phyloP scores from a whole-genome alignment of 257 asterid species.

The Jaltomata sinuosa region DNA sequence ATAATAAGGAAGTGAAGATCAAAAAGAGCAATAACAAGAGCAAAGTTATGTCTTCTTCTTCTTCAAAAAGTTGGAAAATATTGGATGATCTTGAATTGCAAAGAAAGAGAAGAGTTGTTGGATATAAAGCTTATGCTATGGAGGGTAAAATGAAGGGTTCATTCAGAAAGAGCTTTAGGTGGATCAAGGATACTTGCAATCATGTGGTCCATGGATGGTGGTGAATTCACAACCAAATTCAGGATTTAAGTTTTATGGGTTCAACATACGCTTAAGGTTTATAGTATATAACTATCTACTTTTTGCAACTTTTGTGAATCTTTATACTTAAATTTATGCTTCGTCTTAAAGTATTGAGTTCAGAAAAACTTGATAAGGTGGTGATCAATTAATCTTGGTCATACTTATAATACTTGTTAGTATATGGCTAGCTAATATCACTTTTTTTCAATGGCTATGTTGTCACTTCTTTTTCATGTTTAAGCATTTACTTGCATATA shows the following conservation, averaged over 20 bases:
- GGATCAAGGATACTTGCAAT: conserved; percentile 65
- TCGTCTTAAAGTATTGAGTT: too few relatives aligned
- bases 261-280: background rate
- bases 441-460: background rate
- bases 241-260: background rate
- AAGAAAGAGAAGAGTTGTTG: conserved; percentile 73
- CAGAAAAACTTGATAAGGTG: background rate
- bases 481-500: background rate
- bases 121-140: conserved; percentile 49
- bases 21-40: conserved; percentile 35
- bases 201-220: conserved; percentile 54
- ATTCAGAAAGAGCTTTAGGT: conserved; percentile 55
- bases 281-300: too few relatives aligned
- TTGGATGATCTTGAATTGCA: conserved; percentile 59
- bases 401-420: background rate
- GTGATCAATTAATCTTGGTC: background rate
- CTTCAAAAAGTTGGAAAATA: conserved; percentile 30
- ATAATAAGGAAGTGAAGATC: conserved; percentile 23
- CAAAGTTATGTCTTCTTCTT: conserved; percentile 14
- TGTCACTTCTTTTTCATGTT: too few relatives aligned
- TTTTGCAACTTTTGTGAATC: too few relatives aligned
- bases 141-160: conserved; percentile 75
- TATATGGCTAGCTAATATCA: background rate
- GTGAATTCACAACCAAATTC: conserved; percentile 6
- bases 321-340: too few relatives aligned